phyloP scores from a whole-genome alignment of 140 eudicot species.

The Ambrosia hybrid region DNA sequence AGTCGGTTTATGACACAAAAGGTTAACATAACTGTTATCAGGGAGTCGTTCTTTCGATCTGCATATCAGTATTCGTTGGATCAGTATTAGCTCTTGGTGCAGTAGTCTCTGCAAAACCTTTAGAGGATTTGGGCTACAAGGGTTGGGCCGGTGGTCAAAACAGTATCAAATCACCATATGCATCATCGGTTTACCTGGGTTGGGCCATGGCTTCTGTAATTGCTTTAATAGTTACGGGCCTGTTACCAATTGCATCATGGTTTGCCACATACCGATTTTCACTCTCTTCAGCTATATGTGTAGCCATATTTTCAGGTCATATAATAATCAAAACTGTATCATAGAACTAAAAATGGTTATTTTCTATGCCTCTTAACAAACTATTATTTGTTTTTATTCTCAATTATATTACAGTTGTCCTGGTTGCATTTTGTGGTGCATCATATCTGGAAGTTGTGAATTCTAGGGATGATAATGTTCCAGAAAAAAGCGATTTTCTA shows the following conservation, averaged over 20 bases:
- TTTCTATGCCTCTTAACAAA: neutral
- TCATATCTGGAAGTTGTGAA: conserved; percentile 79
- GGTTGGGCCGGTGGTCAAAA: conserved; percentile 64
- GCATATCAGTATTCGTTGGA: conserved; percentile 64
- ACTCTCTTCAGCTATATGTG: conserved; percentile 77
- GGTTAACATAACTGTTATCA: conserved; percentile 25
- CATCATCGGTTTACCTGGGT: conserved; percentile 73
- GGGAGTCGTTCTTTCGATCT: conserved; percentile 77
- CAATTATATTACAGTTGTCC: conserved; percentile 53
- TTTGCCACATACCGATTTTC: conserved; percentile 91
- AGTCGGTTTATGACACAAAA: neutral
- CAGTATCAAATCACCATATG: conserved; percentile 76
- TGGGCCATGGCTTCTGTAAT: conserved; percentile 96
- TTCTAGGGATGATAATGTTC: conserved; percentile 63
- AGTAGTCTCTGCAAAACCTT: conserved; percentile 83
- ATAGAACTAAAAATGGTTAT: neutral
- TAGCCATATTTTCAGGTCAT: conserved; percentile 83
- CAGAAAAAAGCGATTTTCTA: conserved; percentile 74
- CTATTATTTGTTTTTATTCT: neutral
- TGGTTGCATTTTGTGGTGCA: conserved; percentile 89
- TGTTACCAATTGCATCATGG: conserved; percentile 93
- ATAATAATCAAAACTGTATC: neutral
- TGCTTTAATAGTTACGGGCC: conserved; percentile 81
- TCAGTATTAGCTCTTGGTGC: conserved; percentile 91
- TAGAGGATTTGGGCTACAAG: conserved; percentile 77